Evolutionary conservation across 2,329 filamentous ascomycete species (phyloP), one percentile per base, ranked within the genome.

Genomic region (Hypoxylon sp.): DNA sequence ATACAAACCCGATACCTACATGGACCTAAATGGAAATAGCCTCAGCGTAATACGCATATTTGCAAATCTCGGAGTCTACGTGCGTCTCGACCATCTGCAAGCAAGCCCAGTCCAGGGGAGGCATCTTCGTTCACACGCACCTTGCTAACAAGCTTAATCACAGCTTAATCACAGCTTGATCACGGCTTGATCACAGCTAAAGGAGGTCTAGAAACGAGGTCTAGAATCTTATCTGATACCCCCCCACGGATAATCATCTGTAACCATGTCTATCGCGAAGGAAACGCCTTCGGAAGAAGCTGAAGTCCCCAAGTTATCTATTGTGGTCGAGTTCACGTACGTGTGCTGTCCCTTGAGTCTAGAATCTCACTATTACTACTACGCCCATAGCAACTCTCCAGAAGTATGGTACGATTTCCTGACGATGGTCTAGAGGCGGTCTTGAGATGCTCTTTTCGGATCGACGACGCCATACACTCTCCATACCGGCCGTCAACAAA

Each of bases 381-480:
- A 48, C 32, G 17, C 30, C 23, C 23, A 28, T 55, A 23, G 50
- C 32, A 43, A 30, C 28, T 25, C 21, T 46, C 23, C 4, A 46
- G 25, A 11, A 25, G 25, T 23, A 17, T 43, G 38, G 25, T 52
- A 21, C 19, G 30, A 23, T 60, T 67, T 43, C 63, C 68, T 70
- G 64, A 63, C 64, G 62, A 63, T 63, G 62, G 46, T 49, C 73
- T 52, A 94, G 96, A 71, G 96, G 96, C 68, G 96, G 96, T 21
- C 87, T 99, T 17, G 96, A 99, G 82, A 91, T 97, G 83, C 90
- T 99, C 71, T 99, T 99, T 82, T 89, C 90, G 32, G 91, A 97
- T 78, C 85, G 93, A 80, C 88, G 91, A 61, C 91, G 89, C 73
- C 92, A 95, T 78, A 82, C 84, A 21, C 78, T 99, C 49, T 81